A percentile compares a stretch with the other conserved stretches of the same genome.
These are phyloP conservation scores for Rhodomyrtus tomentosa DNA, from an alignment of 345 rosid species.

Conservation along the genomic window DNA sequence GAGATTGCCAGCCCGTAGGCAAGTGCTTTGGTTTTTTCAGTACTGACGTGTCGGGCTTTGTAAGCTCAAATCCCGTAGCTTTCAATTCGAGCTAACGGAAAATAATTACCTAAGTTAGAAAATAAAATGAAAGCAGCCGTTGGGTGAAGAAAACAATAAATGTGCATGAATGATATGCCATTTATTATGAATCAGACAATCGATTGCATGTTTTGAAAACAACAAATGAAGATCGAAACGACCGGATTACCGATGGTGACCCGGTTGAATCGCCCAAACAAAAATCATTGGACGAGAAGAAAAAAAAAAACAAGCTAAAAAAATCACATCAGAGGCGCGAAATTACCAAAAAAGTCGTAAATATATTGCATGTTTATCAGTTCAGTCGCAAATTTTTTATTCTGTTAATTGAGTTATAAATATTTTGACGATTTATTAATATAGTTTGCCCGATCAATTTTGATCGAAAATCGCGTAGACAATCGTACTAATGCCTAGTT, in stretches of 20 bases:
- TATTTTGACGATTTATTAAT: too few relatives aligned
- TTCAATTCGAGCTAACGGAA: neutral
- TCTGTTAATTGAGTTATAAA: too few relatives aligned
- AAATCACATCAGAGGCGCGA: neutral
- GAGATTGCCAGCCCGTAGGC: too few relatives aligned
- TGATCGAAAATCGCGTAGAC: too few relatives aligned
- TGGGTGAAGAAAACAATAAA: neutral
- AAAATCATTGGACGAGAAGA: neutral
- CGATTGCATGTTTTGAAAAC: neutral
- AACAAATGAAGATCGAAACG: neutral
- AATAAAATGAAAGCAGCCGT: neutral
- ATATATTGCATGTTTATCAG: too few relatives aligned
- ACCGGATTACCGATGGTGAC: too few relatives aligned
- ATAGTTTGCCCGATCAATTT: too few relatives aligned
- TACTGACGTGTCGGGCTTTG: neutral
- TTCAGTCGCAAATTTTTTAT: too few relatives aligned
- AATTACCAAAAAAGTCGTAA: too few relatives aligned
- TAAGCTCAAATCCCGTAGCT: neutral
- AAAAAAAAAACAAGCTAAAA: rapidly evolving
- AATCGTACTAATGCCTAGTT: too few relatives aligned
- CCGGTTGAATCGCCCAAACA: neutral
- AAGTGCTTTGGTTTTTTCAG: neutral
- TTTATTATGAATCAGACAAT: neutral
- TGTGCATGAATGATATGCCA: neutral
- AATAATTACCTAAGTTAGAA: too few relatives aligned